A percentile compares a stretch with the other conserved stretches of the same genome.
Evolutionary conservation across 1,139 yeast genomes (phyloP).

Genomic region (Taphrina populina): DNA sequence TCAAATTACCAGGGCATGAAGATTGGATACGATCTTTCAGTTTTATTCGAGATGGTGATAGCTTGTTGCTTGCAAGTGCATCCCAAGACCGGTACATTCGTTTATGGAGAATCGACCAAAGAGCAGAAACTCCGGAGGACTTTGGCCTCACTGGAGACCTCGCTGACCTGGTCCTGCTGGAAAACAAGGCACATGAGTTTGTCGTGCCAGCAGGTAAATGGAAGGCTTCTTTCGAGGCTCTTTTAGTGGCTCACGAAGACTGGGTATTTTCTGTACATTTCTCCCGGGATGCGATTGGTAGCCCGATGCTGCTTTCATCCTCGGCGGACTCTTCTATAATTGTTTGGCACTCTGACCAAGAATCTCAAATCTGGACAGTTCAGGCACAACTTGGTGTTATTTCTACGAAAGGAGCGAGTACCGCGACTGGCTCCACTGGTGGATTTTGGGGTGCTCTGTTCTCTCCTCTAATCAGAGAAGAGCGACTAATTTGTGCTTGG

Average conservation of each 20-base stretch:
- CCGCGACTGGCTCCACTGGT: conserved; percentile 97
- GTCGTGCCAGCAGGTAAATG: conserved; percentile 40
- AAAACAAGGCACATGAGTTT: conserved; percentile 20
- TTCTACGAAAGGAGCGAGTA: conserved; percentile 92
- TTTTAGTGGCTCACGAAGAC: conserved; percentile 96
- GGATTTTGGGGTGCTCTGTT: conserved; percentile 93
- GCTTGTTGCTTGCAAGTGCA: conserved; percentile 72
- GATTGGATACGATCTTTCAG: conserved; percentile 84
- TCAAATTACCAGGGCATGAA: conserved; percentile 78
- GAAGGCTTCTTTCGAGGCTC: conserved; percentile 76
- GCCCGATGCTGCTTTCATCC: conserved; percentile 63
- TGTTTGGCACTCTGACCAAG: conserved; percentile 90
- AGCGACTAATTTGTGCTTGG: conserved; percentile 92
- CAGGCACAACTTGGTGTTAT: conserved; percentile 80
- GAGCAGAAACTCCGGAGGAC: neutral
- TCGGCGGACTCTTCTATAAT: conserved; percentile 93
- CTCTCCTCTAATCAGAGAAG: conserved; percentile 65
- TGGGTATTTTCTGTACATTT: conserved; percentile 88
- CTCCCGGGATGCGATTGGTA: conserved; percentile 49
- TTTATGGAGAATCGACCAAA: conserved; percentile 59
- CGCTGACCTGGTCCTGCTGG: conserved; percentile 10
- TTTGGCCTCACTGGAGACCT: neutral
- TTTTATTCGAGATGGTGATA: conserved; percentile 53
- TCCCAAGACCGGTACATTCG: conserved; percentile 88
- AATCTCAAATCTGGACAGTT: conserved; percentile 90